phyloP scores from a whole-genome alignment of 305 asterid species.

The Ilex paraguariensis region DNA sequence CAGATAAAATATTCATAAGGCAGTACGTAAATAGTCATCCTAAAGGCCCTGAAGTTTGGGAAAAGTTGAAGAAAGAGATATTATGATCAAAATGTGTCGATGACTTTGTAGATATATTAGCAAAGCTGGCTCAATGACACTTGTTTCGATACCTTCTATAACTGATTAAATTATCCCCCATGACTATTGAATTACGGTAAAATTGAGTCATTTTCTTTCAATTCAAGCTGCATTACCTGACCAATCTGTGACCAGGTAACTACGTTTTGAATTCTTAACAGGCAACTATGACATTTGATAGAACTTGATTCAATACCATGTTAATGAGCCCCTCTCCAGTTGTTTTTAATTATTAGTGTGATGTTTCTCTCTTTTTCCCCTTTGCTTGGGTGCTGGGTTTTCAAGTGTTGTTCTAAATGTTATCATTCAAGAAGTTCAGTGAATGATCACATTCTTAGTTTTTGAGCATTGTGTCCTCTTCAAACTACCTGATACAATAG shows the following conservation, averaged over 20 bases:
- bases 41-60: constrained; percentile 48
- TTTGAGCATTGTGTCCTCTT: no score
- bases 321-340: no score
- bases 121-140: background rate
- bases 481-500: no score
- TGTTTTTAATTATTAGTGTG: no score
- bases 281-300: background rate
- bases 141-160: background rate
- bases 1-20: constrained; percentile 43
- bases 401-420: no score
- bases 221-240: background rate
- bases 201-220: background rate
- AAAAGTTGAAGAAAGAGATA: constrained; percentile 39
- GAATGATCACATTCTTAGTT: no score
- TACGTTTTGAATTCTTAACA: background rate
- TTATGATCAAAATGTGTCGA: constrained; percentile 9
- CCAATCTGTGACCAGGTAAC: constrained; percentile 17
- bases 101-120: background rate
- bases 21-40: constrained; percentile 52
- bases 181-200: background rate
- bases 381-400: no score
- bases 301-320: background rate
- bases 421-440: no score
- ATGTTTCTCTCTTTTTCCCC: no score
- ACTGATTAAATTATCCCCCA: constrained; percentile 1